Conservation (phyloP, 2,329 filamentous ascomycete genomes). For the Penicillium paneum region DNA sequence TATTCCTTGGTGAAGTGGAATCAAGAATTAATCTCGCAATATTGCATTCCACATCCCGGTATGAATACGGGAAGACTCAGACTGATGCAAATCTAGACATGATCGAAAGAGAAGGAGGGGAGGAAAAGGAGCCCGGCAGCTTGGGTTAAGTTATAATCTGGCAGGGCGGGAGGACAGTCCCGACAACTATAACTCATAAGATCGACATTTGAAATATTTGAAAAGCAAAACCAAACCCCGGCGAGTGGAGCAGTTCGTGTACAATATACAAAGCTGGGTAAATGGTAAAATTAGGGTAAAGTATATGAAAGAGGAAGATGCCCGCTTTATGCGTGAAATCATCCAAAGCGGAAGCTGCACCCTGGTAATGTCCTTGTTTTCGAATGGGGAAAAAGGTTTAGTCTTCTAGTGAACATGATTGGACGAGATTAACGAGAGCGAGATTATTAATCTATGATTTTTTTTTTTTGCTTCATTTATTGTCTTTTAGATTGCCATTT, state of each 20-base stretch:
- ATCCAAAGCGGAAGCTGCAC: background rate
- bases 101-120: background rate
- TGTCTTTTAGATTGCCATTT: background rate
- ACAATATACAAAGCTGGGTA: constrained; percentile 21
- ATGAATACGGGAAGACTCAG: constrained; percentile 1
- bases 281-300: background rate
- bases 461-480: background rate
- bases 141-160: constrained; percentile 39
- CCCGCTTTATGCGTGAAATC: constrained; percentile 4
- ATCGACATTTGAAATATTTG: constrained; percentile 20
- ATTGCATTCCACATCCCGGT: constrained; percentile 12
- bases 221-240: constrained; percentile 11
- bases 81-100: constrained; percentile 3
- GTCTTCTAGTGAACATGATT: background rate
- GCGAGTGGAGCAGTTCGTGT: constrained; percentile 16
- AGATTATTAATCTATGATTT: background rate
- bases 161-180: constrained; percentile 30
- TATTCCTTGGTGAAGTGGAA: constrained; percentile 3
- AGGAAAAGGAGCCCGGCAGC: constrained; percentile 32
- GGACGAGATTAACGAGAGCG: background rate
- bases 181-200: constrained; percentile 27
- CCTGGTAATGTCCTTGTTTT: background rate
- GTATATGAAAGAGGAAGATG: background rate
- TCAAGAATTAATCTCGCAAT: constrained; percentile 7
- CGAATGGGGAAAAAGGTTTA: background rate